Conservation (phyloP, 2,329 filamentous ascomycete species). For the Fusarium devonianum region DNA sequence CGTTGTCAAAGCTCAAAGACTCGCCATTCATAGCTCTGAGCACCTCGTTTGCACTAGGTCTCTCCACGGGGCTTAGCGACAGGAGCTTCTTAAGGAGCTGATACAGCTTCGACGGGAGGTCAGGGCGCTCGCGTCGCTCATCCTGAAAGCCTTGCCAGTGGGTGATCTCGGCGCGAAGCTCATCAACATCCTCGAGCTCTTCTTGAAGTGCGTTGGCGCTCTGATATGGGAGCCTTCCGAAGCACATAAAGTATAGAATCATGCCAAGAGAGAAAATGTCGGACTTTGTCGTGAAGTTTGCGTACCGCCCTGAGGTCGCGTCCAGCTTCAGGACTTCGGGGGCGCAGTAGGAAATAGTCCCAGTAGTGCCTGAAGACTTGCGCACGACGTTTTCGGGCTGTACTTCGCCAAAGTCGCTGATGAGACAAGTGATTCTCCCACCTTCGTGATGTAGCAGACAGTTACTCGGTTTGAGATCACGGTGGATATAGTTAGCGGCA, state of each 20-base stretch:
- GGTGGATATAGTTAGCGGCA: constrained; percentile 89
- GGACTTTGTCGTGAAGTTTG: constrained; percentile 95
- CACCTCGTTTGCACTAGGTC: constrained; percentile 88
- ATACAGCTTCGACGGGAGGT: constrained; percentile 87
- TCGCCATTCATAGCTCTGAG: constrained; percentile 78
- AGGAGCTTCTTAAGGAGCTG: constrained; percentile 82
- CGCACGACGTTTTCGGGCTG: constrained; percentile 82
- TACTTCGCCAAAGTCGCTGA: constrained; percentile 98
- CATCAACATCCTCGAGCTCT: constrained; percentile 89
- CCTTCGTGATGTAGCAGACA: constrained; percentile 85
- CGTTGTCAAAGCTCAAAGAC: constrained; percentile 54
- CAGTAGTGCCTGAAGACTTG: constrained; percentile 91
- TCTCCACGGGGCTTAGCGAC: constrained; percentile 75
- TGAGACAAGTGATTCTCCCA: constrained; percentile 77
- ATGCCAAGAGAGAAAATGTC: constrained; percentile 98
- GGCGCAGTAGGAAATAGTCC: constrained; percentile 96
- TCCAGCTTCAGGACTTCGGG: constrained; percentile 85
- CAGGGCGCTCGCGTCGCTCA: constrained; percentile 75
- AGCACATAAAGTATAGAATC: constrained; percentile 99
- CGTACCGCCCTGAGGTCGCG: constrained; percentile 72
- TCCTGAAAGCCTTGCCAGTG: constrained; percentile 88
- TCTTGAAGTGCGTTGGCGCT: constrained; percentile 87
- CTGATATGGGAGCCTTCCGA: constrained; percentile 83
- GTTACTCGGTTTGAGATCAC: constrained; percentile 95
- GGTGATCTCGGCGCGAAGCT: constrained; percentile 83